Percentiles rank a stretch among this genome's conserved stretches.
phyloP scores from a whole-genome alignment of 2,329 filamentous ascomycete genomes.

The Rhynchosporium agropyri region DNA sequence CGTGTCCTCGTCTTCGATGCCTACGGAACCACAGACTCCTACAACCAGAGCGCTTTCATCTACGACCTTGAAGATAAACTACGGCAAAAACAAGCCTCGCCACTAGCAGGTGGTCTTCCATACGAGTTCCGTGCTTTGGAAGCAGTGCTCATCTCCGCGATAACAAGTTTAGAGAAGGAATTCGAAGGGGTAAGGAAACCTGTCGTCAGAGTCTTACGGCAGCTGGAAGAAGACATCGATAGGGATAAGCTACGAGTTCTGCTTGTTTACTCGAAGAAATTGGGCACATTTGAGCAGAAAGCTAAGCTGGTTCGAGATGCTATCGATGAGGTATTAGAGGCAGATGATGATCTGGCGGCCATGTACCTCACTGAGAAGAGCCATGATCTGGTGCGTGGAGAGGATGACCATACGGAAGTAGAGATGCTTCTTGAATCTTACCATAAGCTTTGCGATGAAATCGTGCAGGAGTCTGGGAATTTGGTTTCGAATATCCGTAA shows the following conservation, averaged over 20 bases:
- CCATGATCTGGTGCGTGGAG: conserved; percentile 69
- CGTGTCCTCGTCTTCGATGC: conserved; percentile 94
- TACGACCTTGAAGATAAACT: conserved; percentile 95
- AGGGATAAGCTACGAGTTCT: conserved; percentile 88
- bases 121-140: conserved; percentile 97
- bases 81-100: conserved; percentile 70
- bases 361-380: conserved; percentile 96
- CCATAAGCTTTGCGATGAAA: conserved; percentile 96
- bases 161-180: conserved; percentile 86
- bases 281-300: conserved; percentile 97
- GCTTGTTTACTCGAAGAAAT: conserved; percentile 90
- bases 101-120: conserved; percentile 67
- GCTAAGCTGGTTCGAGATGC: conserved; percentile 91
- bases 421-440: conserved; percentile 97
- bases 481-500: conserved; percentile 93
- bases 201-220: conserved; percentile 83
- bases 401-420: conserved; percentile 92
- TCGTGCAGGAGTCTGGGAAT: conserved; percentile 92
- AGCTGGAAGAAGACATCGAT: conserved; percentile 96
- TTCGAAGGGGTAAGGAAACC: conserved; percentile 93
- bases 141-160: conserved; percentile 92
- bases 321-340: conserved; percentile 92
- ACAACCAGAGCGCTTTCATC: conserved; percentile 96
- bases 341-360: conserved; percentile 88
- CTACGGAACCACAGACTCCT: conserved; percentile 91